These are phyloP conservation scores for Juglanconis oblonga DNA, from an alignment of 2,329 filamentous ascomycete species.

Conservation along the genomic window DNA sequence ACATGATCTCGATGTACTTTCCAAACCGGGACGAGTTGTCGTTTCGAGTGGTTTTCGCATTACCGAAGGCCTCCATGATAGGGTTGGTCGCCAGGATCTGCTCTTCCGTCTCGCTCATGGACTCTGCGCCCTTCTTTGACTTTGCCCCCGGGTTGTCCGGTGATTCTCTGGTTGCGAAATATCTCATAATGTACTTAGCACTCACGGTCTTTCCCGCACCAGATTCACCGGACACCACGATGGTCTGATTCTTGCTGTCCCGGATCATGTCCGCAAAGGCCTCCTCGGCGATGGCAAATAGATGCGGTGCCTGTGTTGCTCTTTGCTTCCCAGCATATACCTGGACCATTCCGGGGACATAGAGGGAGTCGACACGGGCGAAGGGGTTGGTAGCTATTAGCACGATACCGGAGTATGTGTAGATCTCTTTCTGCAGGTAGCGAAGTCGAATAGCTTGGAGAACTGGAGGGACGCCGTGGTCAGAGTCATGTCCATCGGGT, in stretches of 20 bases:
- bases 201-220: conserved; percentile 99
- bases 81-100: conserved; percentile 97
- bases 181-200: conserved; percentile 99
- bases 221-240: conserved; percentile 98
- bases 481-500: conserved; percentile 22
- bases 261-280: conserved; percentile 98
- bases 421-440: conserved; percentile 98
- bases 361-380: conserved; percentile 93
- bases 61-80: conserved; percentile 99
- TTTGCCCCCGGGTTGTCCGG: conserved; percentile 81
- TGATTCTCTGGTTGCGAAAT: conserved; percentile 95
- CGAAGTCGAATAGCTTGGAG: conserved; percentile 95
- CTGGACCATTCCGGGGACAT: conserved; percentile 99
- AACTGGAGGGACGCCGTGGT: conserved; percentile 52
- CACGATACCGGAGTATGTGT: conserved; percentile 98
- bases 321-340: conserved; percentile 97
- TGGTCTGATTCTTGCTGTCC: conserved; percentile 93
- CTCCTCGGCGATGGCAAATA: conserved; percentile 98
- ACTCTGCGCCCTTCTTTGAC: conserved; percentile 68
- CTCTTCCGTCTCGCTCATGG: conserved; percentile 98
- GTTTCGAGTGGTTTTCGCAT: conserved; percentile 98
- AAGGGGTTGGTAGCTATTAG: conserved; percentile 98
- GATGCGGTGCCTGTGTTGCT: conserved; percentile 92
- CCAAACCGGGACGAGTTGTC: conserved; percentile 99
- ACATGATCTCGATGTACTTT: conserved; percentile 99